These are phyloP conservation scores for Fusarium verrucosum DNA, from an alignment of 2,329 filamentous ascomycete genomes.

Conservation along the genomic window DNA sequence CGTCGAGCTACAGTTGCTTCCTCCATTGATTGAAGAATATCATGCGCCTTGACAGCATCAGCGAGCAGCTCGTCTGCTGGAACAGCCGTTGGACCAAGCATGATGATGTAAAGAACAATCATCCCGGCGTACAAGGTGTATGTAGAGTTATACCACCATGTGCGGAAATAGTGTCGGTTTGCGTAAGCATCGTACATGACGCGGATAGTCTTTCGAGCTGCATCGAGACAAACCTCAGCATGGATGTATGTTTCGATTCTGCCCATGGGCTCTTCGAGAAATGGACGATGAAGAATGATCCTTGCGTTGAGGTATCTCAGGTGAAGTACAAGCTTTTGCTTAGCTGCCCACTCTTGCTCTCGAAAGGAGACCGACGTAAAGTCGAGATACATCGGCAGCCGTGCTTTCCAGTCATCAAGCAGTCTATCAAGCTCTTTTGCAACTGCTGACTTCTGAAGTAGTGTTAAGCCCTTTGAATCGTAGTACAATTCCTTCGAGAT, in stretches of 20 bases:
- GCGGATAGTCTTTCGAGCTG: background rate
- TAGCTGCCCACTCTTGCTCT: slow-evolving; percentile 1
- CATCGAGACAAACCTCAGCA: background rate
- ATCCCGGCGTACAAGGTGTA: slow-evolving; percentile 9
- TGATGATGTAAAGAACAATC: slow-evolving; percentile 14
- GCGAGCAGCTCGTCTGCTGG: background rate
- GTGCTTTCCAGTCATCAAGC: background rate
- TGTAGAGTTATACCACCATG: slow-evolving; percentile 13
- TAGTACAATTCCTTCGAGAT: slow-evolving; percentile 2
- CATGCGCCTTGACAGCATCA: background rate
- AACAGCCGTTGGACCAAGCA: background rate
- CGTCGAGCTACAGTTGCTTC: background rate
- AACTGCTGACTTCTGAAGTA: background rate
- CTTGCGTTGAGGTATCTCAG: slow-evolving; percentile 1
- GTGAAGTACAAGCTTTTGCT: background rate
- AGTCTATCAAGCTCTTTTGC: background rate
- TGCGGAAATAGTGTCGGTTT: slow-evolving; percentile 3
- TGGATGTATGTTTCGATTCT: background rate
- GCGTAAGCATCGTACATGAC: slow-evolving; percentile 1
- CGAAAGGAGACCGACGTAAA: background rate
- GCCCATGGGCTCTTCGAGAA: background rate
- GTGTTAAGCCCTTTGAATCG: background rate
- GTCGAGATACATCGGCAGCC: background rate
- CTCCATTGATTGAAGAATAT: slow-evolving; percentile 4
- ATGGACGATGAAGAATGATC: background rate